These are phyloP conservation scores for Neurospora sp. DNA, from an alignment of 495 filamentous ascomycete species.

Conservation along the genomic window DNA sequence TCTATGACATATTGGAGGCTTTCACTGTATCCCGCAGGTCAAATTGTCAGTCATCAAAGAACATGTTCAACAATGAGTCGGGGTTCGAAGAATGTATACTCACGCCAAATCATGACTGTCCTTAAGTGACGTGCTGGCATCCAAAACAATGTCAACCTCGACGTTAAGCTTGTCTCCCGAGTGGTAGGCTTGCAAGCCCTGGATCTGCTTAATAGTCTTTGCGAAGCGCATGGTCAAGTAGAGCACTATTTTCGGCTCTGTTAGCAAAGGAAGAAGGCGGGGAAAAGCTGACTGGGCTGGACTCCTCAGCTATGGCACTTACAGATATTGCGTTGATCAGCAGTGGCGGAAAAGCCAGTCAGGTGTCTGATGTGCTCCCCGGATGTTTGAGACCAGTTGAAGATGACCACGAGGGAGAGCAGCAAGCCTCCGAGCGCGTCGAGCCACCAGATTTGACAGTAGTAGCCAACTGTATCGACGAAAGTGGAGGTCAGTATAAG, in stretches of 20 bases:
- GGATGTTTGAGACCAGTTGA: constrained; percentile 73
- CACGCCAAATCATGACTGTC: constrained; percentile 79
- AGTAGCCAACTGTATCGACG: constrained; percentile 52
- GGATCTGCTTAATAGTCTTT: constrained; percentile 77
- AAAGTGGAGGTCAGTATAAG: neutral
- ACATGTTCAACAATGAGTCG: neutral
- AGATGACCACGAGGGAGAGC: constrained; percentile 72
- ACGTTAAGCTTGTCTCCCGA: constrained; percentile 84
- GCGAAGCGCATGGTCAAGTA: constrained; percentile 95
- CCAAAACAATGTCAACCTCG: constrained; percentile 64
- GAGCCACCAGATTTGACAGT: constrained; percentile 71
- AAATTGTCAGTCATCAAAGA: neutral
- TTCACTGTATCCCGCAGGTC: constrained; percentile 37
- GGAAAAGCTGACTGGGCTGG: neutral
- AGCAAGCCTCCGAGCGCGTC: constrained; percentile 77
- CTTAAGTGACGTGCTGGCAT: constrained; percentile 63
- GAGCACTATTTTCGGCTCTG: constrained; percentile 37
- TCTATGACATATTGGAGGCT: constrained; percentile 85
- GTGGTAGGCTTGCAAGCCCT: constrained; percentile 82
- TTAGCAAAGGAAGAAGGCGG: constrained; percentile 2
- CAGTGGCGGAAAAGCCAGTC: constrained; percentile 68
- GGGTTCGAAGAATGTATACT: neutral
- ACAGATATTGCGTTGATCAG: constrained; percentile 70
- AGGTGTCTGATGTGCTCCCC: constrained; percentile 73
- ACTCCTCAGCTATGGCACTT: constrained; percentile 2